Conservation (phyloP, 371 early-diverging fungal genomes). For the Mortierella sp. region DNA sequence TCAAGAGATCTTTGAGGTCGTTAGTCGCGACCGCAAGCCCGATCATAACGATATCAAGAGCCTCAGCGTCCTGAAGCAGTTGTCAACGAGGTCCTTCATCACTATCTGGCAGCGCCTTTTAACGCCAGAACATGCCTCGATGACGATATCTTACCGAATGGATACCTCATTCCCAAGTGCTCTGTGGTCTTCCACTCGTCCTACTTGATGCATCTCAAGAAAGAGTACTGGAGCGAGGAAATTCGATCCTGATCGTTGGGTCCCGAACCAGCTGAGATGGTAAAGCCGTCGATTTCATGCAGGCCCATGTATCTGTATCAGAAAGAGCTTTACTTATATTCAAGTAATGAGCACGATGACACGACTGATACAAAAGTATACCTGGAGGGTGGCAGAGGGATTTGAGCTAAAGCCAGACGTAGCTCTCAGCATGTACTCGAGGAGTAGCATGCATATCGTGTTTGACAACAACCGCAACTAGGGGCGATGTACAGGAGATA, state of each 20-base stretch:
- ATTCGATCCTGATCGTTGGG: conserved; percentile 74
- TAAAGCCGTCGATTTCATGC: conserved; percentile 53
- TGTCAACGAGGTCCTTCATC: conserved; percentile 58
- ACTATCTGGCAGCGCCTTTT: conserved; percentile 55
- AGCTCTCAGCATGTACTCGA: conserved; percentile 50
- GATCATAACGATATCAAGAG: conserved; percentile 50
- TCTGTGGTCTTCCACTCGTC: conserved; percentile 59
- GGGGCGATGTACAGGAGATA: not conserved
- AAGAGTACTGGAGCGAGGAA: conserved; percentile 74
- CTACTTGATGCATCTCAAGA: conserved; percentile 60
- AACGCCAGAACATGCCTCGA: conserved; percentile 53
- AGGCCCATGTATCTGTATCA: conserved; percentile 48
- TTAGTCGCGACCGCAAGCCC: conserved; percentile 46
- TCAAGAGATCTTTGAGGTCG: conserved; percentile 60
- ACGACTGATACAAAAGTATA: conserved; percentile 30
- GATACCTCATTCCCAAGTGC: conserved; percentile 64
- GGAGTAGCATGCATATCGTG: conserved; percentile 45
- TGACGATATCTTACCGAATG: conserved; percentile 60
- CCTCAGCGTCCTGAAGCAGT: conserved; percentile 57
- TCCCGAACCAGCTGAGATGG: conserved; percentile 44
- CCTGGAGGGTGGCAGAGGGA: conserved; percentile 37
- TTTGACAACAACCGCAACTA: conserved; percentile 30
- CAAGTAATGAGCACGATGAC: conserved; percentile 50
- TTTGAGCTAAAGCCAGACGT: conserved; percentile 49
- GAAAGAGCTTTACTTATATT: conserved; percentile 53